These are phyloP conservation scores for Hericium rajendrae DNA, from an alignment of 768 basidiomycete genomes.

Conservation along the genomic window DNA sequence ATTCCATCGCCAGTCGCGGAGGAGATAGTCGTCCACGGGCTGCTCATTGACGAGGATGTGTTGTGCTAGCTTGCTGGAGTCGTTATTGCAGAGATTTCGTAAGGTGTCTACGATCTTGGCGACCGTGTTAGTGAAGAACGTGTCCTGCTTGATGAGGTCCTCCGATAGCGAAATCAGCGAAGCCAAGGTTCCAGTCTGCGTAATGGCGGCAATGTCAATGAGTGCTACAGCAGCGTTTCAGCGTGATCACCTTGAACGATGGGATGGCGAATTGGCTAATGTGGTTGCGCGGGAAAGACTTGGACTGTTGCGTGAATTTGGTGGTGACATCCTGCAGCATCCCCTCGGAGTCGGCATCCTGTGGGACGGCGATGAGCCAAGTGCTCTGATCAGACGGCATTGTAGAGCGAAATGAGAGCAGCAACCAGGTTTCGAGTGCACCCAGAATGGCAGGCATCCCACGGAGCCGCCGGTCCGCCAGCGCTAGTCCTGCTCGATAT, in stretches of 20 bases:
- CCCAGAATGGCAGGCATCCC: background rate
- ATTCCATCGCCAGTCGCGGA: constrained; percentile 90
- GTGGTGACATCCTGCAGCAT: constrained; percentile 53
- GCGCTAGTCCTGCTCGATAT: background rate
- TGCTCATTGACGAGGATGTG: constrained; percentile 76
- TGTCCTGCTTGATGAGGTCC: constrained; percentile 85
- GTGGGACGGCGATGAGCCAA: constrained; percentile 84
- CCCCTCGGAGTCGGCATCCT: constrained; percentile 77
- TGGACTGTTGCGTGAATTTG: constrained; percentile 53
- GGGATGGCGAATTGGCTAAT: constrained; percentile 69
- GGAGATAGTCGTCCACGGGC: constrained; percentile 66
- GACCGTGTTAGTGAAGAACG: constrained; percentile 76
- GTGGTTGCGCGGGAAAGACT: constrained; percentile 33
- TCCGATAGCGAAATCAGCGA: constrained; percentile 83
- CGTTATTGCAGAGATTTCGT: constrained; percentile 83
- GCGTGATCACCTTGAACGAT: constrained; percentile 69
- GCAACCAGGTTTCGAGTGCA: background rate
- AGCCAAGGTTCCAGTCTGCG: constrained; percentile 89
- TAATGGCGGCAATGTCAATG: background rate
- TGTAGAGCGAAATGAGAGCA: background rate
- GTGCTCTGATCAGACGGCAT: constrained; percentile 97
- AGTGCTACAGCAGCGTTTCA: background rate
- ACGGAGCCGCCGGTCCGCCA: background rate
- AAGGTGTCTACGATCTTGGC: constrained; percentile 93
- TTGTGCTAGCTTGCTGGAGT: constrained; percentile 62